A percentile compares a stretch with the other conserved stretches of the same genome.
Conservation (phyloP, 1,284 basidiomycete species). For the Trametes sp. region DNA sequence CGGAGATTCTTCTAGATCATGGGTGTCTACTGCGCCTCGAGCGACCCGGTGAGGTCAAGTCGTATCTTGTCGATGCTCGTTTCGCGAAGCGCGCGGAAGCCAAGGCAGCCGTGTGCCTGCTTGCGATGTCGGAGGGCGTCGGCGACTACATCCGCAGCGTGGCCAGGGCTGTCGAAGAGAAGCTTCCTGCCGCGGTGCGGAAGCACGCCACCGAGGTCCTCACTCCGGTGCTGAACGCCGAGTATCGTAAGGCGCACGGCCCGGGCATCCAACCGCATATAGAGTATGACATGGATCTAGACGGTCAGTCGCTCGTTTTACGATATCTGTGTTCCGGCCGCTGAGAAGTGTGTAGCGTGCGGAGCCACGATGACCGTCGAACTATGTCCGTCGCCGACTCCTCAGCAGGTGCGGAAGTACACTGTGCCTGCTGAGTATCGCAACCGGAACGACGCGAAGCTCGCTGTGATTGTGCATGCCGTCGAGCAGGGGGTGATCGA, state of each 20-base stretch:
- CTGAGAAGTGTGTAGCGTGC: constrained; percentile 50
- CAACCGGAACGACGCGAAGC: constrained; percentile 64
- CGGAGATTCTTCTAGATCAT: constrained; percentile 56
- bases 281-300: constrained; percentile 51
- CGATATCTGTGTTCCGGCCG: not conserved
- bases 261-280: constrained; percentile 48
- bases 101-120: constrained; percentile 66
- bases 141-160: constrained; percentile 61
- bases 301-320: constrained; percentile 48
- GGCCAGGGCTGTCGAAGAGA: constrained; percentile 49
- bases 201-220: constrained; percentile 52
- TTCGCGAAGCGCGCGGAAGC: constrained; percentile 68
- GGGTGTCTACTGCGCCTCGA: constrained; percentile 67
- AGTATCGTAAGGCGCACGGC: constrained; percentile 51
- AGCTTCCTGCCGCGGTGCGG: constrained; percentile 51
- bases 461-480: constrained; percentile 58
- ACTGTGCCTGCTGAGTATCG: constrained; percentile 57
- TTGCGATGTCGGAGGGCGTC: constrained; percentile 66
- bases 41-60: constrained; percentile 55
- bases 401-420: constrained; percentile 51
- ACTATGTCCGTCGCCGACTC: constrained; percentile 43
- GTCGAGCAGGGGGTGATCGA: constrained; percentile 62
- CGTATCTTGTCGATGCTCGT: constrained; percentile 64
- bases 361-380: constrained; percentile 59
- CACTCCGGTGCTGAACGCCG: constrained; percentile 51